Base-by-base conservation (phyloP, 768 basidiomycete genomes). In the Podaxis sp. region DNA sequence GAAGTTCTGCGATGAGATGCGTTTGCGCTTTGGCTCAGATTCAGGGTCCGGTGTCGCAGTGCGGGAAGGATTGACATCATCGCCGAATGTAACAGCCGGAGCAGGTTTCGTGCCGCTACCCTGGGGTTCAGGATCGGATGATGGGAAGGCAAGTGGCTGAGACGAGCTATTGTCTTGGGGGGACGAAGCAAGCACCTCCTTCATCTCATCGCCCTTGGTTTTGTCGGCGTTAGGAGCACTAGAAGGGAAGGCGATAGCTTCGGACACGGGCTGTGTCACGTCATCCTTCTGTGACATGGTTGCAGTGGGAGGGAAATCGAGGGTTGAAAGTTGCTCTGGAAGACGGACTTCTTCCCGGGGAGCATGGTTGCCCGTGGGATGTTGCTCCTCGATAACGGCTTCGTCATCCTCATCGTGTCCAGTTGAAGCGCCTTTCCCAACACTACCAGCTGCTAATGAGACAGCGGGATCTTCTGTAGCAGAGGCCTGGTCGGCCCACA, bases 401-500 rank as follows among this genome's bases (percentile, higher is more conserved):
- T 65, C 27, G 4, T 21, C 44, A 44, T 21, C 5, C 35, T 46
- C 61, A 13, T 28, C 18, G 21, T 44, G 51, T 46, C 57, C 59
- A 48, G 18, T 27, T 18, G 73, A 70, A 18, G 76, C 68, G 16
- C 78, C 77, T 54, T 74, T 76, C 66, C 77, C 77, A 61, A 69
- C 59, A 58, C 69, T 73, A 56, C 57, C 65, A 36, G 72, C 74
- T 50, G 70, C 68, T 51, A 73, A 68, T 3, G 78, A 73, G 38
- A 76, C 67, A 14, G 78, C 72, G 62, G 73, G 74, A 55, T 83
- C 79, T 56, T 87, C 89, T 32, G 83, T 82, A 3, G 87, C 79
- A 23, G 85, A 84, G 32, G 89, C 77, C 68, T 95, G 91, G 69
- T 92, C 86, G 0, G 90, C 86, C 94, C 95, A 97, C 90, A 95